These are phyloP conservation scores for Taphrina betulina DNA, from an alignment of 1,139 yeast species.

Conservation along the genomic window DNA sequence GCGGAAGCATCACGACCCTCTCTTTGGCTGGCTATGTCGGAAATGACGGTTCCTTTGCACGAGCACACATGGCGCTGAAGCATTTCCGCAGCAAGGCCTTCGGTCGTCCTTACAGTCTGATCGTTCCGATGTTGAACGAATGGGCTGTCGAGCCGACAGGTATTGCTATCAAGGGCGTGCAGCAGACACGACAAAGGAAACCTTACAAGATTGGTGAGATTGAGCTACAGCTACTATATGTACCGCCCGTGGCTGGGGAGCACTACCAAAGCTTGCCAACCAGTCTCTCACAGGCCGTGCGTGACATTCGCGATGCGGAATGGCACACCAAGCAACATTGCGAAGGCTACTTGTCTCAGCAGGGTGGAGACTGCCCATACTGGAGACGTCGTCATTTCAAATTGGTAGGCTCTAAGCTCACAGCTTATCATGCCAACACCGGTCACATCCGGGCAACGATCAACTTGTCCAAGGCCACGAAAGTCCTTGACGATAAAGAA, in stretches of 20 bases:
- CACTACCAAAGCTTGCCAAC: slow-evolving; percentile 29
- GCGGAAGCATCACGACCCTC: slow-evolving; percentile 23
- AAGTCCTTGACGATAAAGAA: slow-evolving; percentile 40
- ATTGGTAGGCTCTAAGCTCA: slow-evolving; percentile 56
- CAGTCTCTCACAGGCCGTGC: slow-evolving; percentile 34
- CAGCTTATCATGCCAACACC: slow-evolving; percentile 65
- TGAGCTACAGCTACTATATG: slow-evolving; percentile 31
- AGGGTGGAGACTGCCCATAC: slow-evolving; percentile 71
- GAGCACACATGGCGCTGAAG: slow-evolving; percentile 32
- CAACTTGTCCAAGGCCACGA: slow-evolving; percentile 59
- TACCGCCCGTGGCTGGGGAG: slow-evolving; percentile 27
- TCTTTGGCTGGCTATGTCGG: slow-evolving; percentile 30
- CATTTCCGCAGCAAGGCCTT: slow-evolving; percentile 29
- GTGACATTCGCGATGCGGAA: slow-evolving; percentile 34
- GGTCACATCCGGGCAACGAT: slow-evolving; percentile 65
- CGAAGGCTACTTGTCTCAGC: slow-evolving; percentile 71
- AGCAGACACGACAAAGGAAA: slow-evolving; percentile 14
- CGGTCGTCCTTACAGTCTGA: slow-evolving; percentile 32
- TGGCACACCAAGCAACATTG: slow-evolving; percentile 39
- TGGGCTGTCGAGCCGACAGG: slow-evolving; percentile 39
- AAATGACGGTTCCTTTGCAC: slow-evolving; percentile 32
- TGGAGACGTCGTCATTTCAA: slow-evolving; percentile 69
- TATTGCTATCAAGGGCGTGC: slow-evolving; percentile 23
- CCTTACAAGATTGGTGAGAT: slow-evolving; percentile 34
- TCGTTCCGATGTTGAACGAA: slow-evolving; percentile 36